phyloP scores from a whole-genome alignment of 2,329 filamentous ascomycete species.

The Aspergillus brasiliensis region DNA sequence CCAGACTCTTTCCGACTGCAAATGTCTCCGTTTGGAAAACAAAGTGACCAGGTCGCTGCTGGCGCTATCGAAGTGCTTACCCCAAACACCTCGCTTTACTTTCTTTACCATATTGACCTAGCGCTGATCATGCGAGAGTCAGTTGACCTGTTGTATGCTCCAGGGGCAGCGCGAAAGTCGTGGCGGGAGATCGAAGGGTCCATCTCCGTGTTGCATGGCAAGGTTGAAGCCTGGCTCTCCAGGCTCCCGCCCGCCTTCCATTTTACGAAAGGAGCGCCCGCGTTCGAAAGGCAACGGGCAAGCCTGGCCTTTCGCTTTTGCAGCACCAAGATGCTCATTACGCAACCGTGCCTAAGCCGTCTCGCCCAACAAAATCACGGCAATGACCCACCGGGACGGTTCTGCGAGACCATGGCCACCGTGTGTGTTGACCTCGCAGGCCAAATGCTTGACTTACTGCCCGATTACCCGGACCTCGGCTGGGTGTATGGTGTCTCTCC shows the following conservation, averaged over 20 bases:
- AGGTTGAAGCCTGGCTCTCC: constrained; percentile 42
- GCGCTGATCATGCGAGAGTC: constrained; percentile 38
- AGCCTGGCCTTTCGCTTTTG: constrained; percentile 46
- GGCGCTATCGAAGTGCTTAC: constrained; percentile 31
- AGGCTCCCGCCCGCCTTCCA: constrained; percentile 41
- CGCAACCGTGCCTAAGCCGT: constrained; percentile 47
- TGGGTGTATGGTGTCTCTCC: constrained; percentile 36
- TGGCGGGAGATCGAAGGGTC: constrained; percentile 41
- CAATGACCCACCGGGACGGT: constrained; percentile 27
- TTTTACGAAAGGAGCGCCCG: constrained; percentile 31
- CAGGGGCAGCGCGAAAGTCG: constrained; percentile 35
- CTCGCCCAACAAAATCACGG: constrained; percentile 33
- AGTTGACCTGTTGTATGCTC: constrained; percentile 43
- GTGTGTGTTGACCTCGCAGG: constrained; percentile 41
- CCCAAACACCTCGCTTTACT: constrained; percentile 42
- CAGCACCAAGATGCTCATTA: constrained; percentile 45
- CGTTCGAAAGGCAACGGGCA: constrained; percentile 36
- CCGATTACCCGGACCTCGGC: constrained; percentile 33
- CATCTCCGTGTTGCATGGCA: constrained; percentile 38
- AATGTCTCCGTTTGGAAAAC: constrained; percentile 16
- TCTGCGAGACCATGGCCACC: constrained; percentile 37
- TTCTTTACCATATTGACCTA: constrained; percentile 43
- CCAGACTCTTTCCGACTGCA: constrained; percentile 17
- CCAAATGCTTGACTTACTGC: constrained; percentile 39
- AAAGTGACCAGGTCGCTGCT: constrained; percentile 24